A percentile compares a stretch with the other conserved stretches of the same genome.
Conservation (phyloP, 331 rosid species). For the Stylosanthes scabra region DNA sequence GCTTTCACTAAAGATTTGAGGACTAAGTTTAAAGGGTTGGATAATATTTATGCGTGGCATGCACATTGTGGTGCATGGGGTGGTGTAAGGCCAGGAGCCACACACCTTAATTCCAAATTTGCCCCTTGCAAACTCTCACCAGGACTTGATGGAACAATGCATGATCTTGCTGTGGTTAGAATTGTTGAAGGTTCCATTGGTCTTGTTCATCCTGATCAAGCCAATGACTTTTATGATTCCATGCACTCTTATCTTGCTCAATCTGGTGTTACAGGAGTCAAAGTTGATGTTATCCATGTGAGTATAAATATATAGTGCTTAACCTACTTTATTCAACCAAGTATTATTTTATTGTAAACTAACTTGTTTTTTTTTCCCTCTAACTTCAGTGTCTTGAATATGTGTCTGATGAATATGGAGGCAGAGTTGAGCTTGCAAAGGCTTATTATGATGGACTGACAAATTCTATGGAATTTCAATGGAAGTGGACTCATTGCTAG, state of each 20-base stretch:
- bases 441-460: conserved; percentile 70
- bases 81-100: conserved; percentile 84
- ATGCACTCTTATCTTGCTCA: conserved; percentile 82
- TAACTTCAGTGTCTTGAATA: conserved; percentile 66
- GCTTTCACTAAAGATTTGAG: conserved; percentile 82
- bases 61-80: conserved; percentile 95
- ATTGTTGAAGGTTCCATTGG: conserved; percentile 74
- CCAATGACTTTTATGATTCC: conserved; percentile 64
- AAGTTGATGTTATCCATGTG: conserved; percentile 87
- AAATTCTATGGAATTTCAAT: conserved; percentile 72
- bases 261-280: conserved; percentile 82
- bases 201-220: conserved; percentile 82
- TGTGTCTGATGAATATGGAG: conserved; percentile 74
- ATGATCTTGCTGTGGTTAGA: conserved; percentile 77
- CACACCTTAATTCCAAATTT: conserved; percentile 60
- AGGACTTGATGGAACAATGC: conserved; percentile 79
- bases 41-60: conserved; percentile 87
- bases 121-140: conserved; percentile 70
- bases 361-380: neutral
- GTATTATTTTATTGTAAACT: neutral
- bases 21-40: conserved; percentile 69
- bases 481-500: conserved; percentile 85
- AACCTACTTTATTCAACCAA: neutral
- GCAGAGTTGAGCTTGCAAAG: conserved; percentile 90
- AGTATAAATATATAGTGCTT: too few species aligned